Evolutionary conservation across 352 stramenopile species (phyloP), one percentile per base, ranked within the genome.

Genomic region (Globisporangium heterothallicum): DNA sequence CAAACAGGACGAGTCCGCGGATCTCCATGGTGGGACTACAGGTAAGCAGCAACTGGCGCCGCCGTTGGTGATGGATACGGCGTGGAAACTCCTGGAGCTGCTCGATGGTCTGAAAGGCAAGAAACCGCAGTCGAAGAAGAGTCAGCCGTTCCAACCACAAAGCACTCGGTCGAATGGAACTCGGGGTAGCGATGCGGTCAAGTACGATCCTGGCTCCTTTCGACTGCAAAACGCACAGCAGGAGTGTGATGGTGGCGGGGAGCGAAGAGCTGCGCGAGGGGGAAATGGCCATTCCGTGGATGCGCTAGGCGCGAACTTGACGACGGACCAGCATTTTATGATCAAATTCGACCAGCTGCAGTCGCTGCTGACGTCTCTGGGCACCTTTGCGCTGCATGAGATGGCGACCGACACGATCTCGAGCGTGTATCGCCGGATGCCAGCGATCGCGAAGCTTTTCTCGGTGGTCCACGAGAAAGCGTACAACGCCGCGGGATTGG

Each of bases 271-370:
- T n/a, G n/a, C 6, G 22, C 40, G 2, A 45, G 22, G 14, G 19
- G 18, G 40, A 45, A 7, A 45, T 2, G 2, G 22, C 40, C 40
- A 21, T 6, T 2, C 2, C 9, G 19, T 42, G 4, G 60, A 66
- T 21, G 21, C 41, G 16, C 24, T 68, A 0, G 56, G 56, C 3
- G 41, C 25, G 0, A 61, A 68, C 27, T 51, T 88, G 16, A 76
- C 72, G 42, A 24, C 47, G 1, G 77, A 88, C 43, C 77, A 86
- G 58, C 70, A 85, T 42, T 85, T 78, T 36, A 21, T 78, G 18
- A 70, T 86, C 49, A 83, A 82, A 50, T 38, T 88, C 9, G 74
- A 88, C 56, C 77, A 88, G 45, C 54, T 88, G 0, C 70, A 86
- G 44, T 78, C 68, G 18, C 60, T 82, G 38, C 48, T 86, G 18